A percentile compares a stretch with the other conserved stretches of the same genome.
Conservation (phyloP, 306 rosid species). For the Corylus americana region DNA sequence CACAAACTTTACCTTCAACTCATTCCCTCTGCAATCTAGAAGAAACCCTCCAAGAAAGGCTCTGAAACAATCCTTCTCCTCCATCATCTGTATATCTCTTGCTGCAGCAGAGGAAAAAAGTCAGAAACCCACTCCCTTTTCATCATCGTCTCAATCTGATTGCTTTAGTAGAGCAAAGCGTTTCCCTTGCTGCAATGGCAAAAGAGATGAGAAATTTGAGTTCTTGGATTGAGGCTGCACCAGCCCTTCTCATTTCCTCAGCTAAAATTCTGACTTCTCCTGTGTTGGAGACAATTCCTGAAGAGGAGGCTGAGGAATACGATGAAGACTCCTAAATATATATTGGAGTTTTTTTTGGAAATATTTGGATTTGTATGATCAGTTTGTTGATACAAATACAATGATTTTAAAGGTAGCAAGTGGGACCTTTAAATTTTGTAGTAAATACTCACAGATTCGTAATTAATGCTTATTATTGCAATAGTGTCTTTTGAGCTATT, state of each 20-base stretch:
- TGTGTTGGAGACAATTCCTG: conserved; percentile 51
- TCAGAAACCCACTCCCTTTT: neutral
- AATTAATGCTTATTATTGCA: too few species aligned
- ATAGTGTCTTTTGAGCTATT: too few species aligned
- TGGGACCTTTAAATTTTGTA: too few species aligned
- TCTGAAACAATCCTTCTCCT: neutral
- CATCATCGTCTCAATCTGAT: neutral
- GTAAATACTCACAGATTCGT: too few species aligned
- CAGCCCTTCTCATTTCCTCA: conserved; percentile 37
- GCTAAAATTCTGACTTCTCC: conserved; percentile 46
- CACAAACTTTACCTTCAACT: neutral
- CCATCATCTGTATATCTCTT: neutral
- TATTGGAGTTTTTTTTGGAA: too few species aligned
- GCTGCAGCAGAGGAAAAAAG: neutral
- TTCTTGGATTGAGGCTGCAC: conserved; percentile 52
- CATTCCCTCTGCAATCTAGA: neutral
- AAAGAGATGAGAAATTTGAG: conserved; percentile 35
- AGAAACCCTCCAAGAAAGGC: neutral
- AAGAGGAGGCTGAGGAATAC: conserved; percentile 45
- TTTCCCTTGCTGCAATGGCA: conserved; percentile 33
- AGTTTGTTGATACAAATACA: too few species aligned
- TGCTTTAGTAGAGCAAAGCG: neutral
- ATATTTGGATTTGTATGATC: too few species aligned
- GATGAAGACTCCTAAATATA: conserved; percentile 3
- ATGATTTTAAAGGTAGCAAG: too few species aligned